Base-by-base conservation (phyloP, 164 flowering plant genomes). In the Nelumbo lutea region DNA sequence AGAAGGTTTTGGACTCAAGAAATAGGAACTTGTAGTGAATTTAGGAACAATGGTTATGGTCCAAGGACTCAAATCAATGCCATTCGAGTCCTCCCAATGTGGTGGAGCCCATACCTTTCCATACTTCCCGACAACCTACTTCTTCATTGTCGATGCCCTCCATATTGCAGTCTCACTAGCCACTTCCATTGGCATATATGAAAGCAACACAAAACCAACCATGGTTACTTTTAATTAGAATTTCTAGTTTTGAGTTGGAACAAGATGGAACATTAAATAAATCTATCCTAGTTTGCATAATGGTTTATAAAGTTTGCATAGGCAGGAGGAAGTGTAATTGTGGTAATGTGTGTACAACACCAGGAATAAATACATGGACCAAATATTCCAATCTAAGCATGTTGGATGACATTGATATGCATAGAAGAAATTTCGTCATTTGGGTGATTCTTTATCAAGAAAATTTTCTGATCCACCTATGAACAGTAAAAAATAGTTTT, bases 21-120 rank as follows among this genome's bases (percentile, higher is more conserved):
- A 51, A 3, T 52, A 59, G 65, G 27, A 67, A 56, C 59, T 45
- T 59, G 64, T 59, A 38, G 42, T 39, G 38, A 9, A 46, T 45
- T 0, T 55, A 9, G 68, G 42, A 5, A 58, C 4, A 47, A 3
- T 38, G 39, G n/a, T 27, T 7, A 46, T 14, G 3, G 2, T 5
- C 7, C 13, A 42, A n/a, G n/a, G n/a, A n/a, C n/a, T 43, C 55
- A 8, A 44, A 72, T 86, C 75, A 90, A 62, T 90, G 83, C 98
- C 98, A 93, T 6, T 90, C 89, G 44, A 87, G 72, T 69, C 90
- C 96, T 65, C 97, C 96, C 53, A 94, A 73, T 58, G 97, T 90
- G 40, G 88, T 85, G 57, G 91, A 80, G 5, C 96, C 96, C 68
- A 90, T 78, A 38, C 96, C 97, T 84, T 94, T 97, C 97, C 97